Conservation (phyloP, 345 rosid genomes). For the Rhizophora mangle region DNA sequence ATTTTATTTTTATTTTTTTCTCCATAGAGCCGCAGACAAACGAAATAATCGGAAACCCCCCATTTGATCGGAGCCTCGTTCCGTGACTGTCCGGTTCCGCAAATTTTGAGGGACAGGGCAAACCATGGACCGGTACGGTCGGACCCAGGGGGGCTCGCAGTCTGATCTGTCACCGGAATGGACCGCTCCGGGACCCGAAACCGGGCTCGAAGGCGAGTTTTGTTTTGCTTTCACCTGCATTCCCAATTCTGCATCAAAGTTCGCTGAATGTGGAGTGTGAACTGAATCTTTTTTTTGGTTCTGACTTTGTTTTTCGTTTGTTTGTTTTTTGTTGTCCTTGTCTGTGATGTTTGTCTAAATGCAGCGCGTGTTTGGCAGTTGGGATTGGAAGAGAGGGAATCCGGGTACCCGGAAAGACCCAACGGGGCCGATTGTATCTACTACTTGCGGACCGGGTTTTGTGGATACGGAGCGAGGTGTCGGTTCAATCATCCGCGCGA, state of each 20-base stretch:
- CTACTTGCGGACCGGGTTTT: constrained; percentile 72
- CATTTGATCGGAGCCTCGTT: constrained; percentile 41
- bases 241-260: neutral
- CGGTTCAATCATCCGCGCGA: constrained; percentile 95
- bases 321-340: too few species aligned
- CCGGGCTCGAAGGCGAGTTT: constrained; percentile 62
- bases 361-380: constrained; percentile 71
- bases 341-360: constrained; percentile 26
- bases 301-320: too few species aligned
- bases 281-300: constrained; percentile 20
- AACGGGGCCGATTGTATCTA: constrained; percentile 71
- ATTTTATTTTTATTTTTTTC: neutral
- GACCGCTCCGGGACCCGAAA: constrained; percentile 55
- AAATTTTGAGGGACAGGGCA: constrained; percentile 7
- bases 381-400: constrained; percentile 36
- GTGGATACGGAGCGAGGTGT: constrained; percentile 85
- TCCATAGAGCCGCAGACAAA: neutral
- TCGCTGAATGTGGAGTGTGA: constrained; percentile 1
- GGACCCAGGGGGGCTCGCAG: constrained; percentile 47
- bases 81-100: constrained; percentile 16
- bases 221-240: constrained; percentile 21
- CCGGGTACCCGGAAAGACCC: constrained; percentile 75
- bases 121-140: constrained; percentile 64
- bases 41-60: neutral
- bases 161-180: constrained; percentile 76